phyloP scores from a whole-genome alignment of 805 yeast genomes.

The Starmerella sp. region DNA sequence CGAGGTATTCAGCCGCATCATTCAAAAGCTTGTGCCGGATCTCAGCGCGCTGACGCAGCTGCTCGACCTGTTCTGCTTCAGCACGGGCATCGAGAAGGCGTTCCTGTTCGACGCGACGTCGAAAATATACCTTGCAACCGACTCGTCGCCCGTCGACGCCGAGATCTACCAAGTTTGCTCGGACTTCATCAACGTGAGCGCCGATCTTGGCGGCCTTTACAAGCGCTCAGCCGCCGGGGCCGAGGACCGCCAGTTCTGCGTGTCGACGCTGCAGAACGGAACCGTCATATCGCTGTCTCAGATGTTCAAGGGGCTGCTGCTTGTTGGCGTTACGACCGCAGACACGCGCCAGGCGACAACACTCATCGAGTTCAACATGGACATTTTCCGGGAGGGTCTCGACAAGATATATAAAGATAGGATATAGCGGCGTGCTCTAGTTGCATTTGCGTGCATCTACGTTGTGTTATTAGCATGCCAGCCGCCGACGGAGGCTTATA shows the following conservation, averaged over 20 bases:
- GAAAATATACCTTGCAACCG: constrained; percentile 91
- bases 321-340: constrained; percentile 73
- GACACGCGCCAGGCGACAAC: constrained; percentile 47
- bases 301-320: constrained; percentile 85
- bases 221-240: constrained; percentile 7
- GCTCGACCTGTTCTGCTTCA: constrained; percentile 78
- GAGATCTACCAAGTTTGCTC: constrained; percentile 95
- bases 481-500: too few relatives aligned
- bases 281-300: constrained; percentile 73
- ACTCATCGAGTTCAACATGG: constrained; percentile 80
- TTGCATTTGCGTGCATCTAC: too few relatives aligned
- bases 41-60: constrained; percentile 78
- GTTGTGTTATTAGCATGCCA: too few relatives aligned
- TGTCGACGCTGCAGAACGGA: constrained; percentile 63
- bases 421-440: background rate
- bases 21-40: constrained; percentile 83
- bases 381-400: constrained; percentile 62
- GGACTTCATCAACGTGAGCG: constrained; percentile 88
- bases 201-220: constrained; percentile 55
- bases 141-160: constrained; percentile 88
- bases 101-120: constrained; percentile 85
- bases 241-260: constrained; percentile 13
- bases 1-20: constrained; percentile 88
- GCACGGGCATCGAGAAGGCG: constrained; percentile 83
- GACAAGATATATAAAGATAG: constrained; percentile 16